Percentiles rank a stretch among this genome's conserved stretches.
Conservation (phyloP, 306 rosid genomes). For the Inga oerstediana region DNA sequence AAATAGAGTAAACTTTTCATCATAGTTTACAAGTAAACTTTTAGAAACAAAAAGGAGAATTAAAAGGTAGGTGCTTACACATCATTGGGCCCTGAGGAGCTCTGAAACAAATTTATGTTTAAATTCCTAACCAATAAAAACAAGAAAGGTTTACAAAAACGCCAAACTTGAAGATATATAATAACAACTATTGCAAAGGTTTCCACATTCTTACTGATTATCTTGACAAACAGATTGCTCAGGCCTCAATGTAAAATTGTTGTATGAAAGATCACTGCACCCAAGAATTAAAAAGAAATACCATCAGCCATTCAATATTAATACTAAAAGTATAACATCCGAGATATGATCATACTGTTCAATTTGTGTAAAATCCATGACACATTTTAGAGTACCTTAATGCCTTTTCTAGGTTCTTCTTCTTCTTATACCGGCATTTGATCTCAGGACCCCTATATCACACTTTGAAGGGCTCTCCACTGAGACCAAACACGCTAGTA, state of each 20-base stretch:
- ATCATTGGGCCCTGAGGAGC: constrained; percentile 49
- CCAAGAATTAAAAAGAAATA: constrained; percentile 30
- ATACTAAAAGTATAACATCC: background rate
- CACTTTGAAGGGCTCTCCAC: background rate
- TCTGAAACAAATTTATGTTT: constrained; percentile 70
- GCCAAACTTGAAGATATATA: constrained; percentile 19
- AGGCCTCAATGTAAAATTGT: constrained; percentile 76
- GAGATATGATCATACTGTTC: constrained; percentile 12
- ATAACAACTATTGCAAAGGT: constrained; percentile 30
- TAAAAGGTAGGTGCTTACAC: constrained; percentile 51
- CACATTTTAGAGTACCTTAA: background rate
- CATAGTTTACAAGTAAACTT: background rate
- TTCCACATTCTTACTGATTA: constrained; percentile 48
- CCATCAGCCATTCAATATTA: constrained; percentile 16
- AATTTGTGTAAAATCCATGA: background rate
- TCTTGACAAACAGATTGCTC: constrained; percentile 58
- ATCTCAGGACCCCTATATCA: background rate
- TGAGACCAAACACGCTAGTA: background rate
- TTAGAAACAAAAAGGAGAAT: constrained; percentile 23
- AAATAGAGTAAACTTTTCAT: constrained; percentile 25
- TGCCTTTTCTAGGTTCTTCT: background rate
- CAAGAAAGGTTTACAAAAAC: constrained; percentile 24
- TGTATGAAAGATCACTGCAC: constrained; percentile 91
- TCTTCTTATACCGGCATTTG: background rate
- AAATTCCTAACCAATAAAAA: constrained; percentile 61